Evolutionary conservation across 2,329 filamentous ascomycete genomes (phyloP), one percentile per base, ranked within the genome.

Genomic region (Apiospora saccharicola): DNA sequence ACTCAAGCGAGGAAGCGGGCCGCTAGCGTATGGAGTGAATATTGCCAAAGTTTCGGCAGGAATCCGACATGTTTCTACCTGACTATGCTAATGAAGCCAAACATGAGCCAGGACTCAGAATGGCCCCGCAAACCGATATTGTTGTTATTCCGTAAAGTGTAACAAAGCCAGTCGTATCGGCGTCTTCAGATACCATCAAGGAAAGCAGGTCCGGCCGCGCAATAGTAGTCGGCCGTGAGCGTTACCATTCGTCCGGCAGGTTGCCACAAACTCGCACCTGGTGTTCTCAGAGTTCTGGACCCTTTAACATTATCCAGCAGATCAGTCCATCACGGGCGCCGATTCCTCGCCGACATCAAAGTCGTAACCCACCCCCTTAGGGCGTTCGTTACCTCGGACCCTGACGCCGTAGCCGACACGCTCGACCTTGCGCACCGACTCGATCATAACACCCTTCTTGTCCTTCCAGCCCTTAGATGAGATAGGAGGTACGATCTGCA

Each of bases 341-440:
- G 34, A 6, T n/a, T 64, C 57, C 34, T 64, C 57, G 10, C 57
- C 57, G 12, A 64, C 57, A 16, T 64, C 57, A 37, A 64, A 64
- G 47, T 70, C 68, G 47, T 41, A 81, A 16, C 81, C 76, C 6
- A 80, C 80, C 6, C 78, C 76, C 61, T 79, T 79, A 26, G 89
- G 78, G 1, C 80, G 77, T 10, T 75, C 76, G 76, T 89, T 88
- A 10, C 87, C 77, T 70, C 96, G 88, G 30, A 99, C 93, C 43
- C 92, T 90, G 76, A 98, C 90, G 4, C 95, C 94, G 82, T 98
- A 99, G 43, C 95, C 91, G 34, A 96, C 90, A 76, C 90, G 91
- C 87, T 99, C 96, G 14, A 99, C 96, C 87, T 99, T 99, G 79
- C 93, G 91, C 37, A 99, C 95, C 81, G 94, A 97, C 79, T 90